Evolutionary conservation across 371 early-diverging fungal genomes (phyloP).

Genomic region (Entomophthora muscae): DNA sequence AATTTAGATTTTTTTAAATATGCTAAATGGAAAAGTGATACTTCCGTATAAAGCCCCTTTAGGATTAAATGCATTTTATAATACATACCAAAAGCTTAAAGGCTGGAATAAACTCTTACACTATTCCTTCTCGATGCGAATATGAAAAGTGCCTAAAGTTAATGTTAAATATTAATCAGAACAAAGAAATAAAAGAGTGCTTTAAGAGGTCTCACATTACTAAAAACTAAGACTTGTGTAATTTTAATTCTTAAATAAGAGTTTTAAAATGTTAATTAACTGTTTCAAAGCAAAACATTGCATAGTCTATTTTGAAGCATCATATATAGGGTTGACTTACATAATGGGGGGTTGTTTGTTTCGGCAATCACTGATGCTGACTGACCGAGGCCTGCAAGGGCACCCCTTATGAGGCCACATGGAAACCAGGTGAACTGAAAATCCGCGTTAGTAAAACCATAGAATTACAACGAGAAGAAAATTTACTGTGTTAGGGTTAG

Average conservation of each 20-base stretch:
- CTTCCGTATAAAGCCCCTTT: no score
- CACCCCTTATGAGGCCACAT: conserved; percentile 88
- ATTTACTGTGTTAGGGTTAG: conserved; percentile 57
- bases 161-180: neutral
- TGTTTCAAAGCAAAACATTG: neutral
- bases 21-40: no score
- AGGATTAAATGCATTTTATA: no score
- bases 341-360: conserved; percentile 71
- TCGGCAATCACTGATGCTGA: conserved; percentile 76
- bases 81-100: no score
- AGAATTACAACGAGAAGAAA: neutral
- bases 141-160: neutral
- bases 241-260: neutral
- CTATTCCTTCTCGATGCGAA: neutral
- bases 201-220: neutral
- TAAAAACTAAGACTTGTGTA: neutral
- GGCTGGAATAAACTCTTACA: no score
- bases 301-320: no score
- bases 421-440: conserved; percentile 78
- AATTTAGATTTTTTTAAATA: no score
- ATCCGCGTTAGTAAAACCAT: neutral
- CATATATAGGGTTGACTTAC: no score
- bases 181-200: neutral
- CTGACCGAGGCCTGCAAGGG: conserved; percentile 74
- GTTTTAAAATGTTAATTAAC: neutral